A percentile compares a stretch with the other conserved stretches of the same genome.
Evolutionary conservation across 2,329 filamentous ascomycete species (phyloP).

Genomic region (Cytospora leucostoma): DNA sequence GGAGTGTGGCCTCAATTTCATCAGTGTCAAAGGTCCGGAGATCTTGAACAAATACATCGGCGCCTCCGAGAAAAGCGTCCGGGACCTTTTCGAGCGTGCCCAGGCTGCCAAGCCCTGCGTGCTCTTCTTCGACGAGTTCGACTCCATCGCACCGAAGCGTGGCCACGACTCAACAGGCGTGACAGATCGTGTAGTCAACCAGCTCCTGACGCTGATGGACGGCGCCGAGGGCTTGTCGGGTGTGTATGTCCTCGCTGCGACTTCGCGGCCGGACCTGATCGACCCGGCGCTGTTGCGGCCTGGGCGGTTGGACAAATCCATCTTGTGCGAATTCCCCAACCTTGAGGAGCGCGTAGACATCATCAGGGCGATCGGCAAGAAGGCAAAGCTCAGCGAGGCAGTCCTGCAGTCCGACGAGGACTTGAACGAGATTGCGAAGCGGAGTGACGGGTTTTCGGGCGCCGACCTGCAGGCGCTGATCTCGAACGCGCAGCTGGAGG

Average conservation of each 20-base stretch:
- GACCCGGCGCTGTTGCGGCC: constrained; percentile 91
- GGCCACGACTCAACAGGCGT: constrained; percentile 97
- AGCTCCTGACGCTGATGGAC: constrained; percentile 98
- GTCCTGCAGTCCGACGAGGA: constrained; percentile 58
- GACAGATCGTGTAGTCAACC: constrained; percentile 98
- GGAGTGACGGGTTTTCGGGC: constrained; percentile 88
- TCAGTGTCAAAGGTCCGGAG: constrained; percentile 95
- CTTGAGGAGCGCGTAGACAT: constrained; percentile 85
- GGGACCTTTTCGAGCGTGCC: constrained; percentile 92
- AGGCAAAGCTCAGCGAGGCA: constrained; percentile 71
- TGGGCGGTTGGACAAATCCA: constrained; percentile 87
- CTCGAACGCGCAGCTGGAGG: constrained; percentile 95
- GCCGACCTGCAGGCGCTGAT: constrained; percentile 93
- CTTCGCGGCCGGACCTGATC: constrained; percentile 89
- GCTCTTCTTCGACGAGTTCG: constrained; percentile 98
- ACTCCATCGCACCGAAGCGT: constrained; percentile 94
- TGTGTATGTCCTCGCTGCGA: constrained; percentile 95
- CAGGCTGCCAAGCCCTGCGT: constrained; percentile 90
- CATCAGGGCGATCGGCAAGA: constrained; percentile 77
- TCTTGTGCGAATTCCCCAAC: constrained; percentile 87
- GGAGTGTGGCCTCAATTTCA: constrained; percentile 97
- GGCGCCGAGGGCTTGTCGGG: constrained; percentile 92
- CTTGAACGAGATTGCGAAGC: constrained; percentile 71
- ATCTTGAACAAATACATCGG: constrained; percentile 99
- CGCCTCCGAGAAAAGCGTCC: constrained; percentile 92